Conservation (phyloP, 306 rosid genomes). For the Trichosanthes cucumerina region DNA sequence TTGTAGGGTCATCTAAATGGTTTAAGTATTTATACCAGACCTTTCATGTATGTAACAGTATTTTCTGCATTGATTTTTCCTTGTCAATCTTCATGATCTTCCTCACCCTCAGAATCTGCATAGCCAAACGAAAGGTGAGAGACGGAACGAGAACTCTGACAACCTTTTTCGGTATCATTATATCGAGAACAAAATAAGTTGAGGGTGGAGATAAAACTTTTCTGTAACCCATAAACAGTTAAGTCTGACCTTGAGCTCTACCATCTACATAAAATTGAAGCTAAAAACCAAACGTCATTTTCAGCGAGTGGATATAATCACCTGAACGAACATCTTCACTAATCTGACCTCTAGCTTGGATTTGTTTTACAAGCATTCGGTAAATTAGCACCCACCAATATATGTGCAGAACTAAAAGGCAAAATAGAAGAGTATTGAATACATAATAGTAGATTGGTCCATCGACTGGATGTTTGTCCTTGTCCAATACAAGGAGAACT, state of each 20-base stretch:
- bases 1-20: neutral
- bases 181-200: neutral
- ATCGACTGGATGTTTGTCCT: conserved; percentile 32
- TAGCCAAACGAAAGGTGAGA: neutral
- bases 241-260: neutral
- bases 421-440: conserved; percentile 70
- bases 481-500: conserved; percentile 45
- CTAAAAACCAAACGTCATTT: neutral
- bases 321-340: conserved; percentile 96
- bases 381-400: conserved; percentile 95
- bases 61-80: conserved; percentile 13
- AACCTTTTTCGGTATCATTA: neutral
- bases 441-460: conserved; percentile 77
- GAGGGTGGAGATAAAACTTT: neutral
- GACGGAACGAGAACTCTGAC: neutral
- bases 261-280: neutral
- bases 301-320: conserved; percentile 24
- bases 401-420: conserved; percentile 67
- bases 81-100: conserved; percentile 70
- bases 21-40: neutral
- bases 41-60: neutral
- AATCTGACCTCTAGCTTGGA: conserved; percentile 71
- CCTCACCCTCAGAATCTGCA: conserved; percentile 90
- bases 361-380: conserved; percentile 86
- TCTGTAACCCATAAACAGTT: neutral